A percentile compares a stretch with the other conserved stretches of the same genome.
Conservation (phyloP, 805 yeast genomes). For the Saccharomycopsis sp. region DNA sequence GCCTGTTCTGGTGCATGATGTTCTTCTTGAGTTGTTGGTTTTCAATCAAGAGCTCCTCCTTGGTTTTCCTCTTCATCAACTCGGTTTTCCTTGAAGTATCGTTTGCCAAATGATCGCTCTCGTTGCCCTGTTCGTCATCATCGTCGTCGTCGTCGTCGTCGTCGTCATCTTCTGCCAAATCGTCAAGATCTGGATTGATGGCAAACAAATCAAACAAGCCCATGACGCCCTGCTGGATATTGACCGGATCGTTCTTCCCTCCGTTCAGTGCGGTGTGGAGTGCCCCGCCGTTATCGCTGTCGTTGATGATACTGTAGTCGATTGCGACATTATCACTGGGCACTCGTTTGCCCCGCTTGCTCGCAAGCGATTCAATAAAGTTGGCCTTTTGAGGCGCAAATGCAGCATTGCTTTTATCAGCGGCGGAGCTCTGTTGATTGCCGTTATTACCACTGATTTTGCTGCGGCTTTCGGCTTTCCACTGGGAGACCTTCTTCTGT, state of each 20-base stretch:
- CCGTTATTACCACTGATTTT: no score
- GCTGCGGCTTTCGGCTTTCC: neutral
- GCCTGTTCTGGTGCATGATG: slow-evolving; percentile 7
- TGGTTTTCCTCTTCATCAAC: slow-evolving; percentile 10
- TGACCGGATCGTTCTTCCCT: slow-evolving; percentile 1
- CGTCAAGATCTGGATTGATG: slow-evolving; percentile 4
- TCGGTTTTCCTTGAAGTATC: no score
- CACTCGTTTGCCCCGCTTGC: slow-evolving; percentile 1
- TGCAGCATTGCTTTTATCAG: no score
- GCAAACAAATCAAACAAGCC: slow-evolving; percentile 5
- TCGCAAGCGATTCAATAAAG: slow-evolving; percentile 8
- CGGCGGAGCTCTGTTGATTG: no score
- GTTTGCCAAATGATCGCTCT: no score
- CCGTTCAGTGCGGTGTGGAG: neutral
- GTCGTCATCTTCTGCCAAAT: neutral
- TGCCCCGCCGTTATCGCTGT: slow-evolving; percentile 3
- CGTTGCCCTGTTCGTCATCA: no score
- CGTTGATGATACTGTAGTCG: slow-evolving; percentile 18
- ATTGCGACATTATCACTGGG: slow-evolving; percentile 2
- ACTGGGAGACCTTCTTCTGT: neutral
- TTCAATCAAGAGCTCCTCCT: slow-evolving; percentile 18
- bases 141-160: neutral
- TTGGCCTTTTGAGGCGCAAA: neutral
- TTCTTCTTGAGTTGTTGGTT: slow-evolving; percentile 15
- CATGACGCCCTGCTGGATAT: slow-evolving; percentile 6